Evolutionary conservation across 306 rosid species (phyloP).

Genomic region (Luffa aegyptiaca): DNA sequence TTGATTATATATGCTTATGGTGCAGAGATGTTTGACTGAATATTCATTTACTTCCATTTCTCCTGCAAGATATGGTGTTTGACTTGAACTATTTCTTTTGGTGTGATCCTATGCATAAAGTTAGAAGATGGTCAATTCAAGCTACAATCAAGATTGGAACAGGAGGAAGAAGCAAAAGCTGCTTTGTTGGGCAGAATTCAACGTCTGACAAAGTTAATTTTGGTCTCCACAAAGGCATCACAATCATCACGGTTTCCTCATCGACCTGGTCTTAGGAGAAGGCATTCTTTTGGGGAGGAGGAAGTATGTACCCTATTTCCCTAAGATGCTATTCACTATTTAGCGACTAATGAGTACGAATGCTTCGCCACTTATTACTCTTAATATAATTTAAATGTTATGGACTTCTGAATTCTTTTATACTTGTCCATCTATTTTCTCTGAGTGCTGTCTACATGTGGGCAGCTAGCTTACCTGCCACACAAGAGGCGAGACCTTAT

Average conservation of each 20-base stretch:
- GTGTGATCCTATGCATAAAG: slow-evolving; percentile 41
- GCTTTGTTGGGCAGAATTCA: slow-evolving; percentile 95
- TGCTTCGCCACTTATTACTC: neutral
- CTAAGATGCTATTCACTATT: neutral
- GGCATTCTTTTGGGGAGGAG: slow-evolving; percentile 96
- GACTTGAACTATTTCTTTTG: slow-evolving; percentile 26
- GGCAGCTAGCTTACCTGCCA: slow-evolving; percentile 93
- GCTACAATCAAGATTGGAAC: slow-evolving; percentile 91
- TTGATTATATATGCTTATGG: neutral
- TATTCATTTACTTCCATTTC: neutral
- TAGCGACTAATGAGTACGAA: neutral
- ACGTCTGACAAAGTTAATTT: slow-evolving; percentile 86
- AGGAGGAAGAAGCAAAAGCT: slow-evolving; percentile 97
- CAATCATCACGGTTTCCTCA: slow-evolving; percentile 59
- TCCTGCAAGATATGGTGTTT: neutral
- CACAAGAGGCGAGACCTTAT: slow-evolving; percentile 85
- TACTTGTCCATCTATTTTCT: neutral
- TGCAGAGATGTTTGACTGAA: neutral
- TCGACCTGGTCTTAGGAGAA: slow-evolving; percentile 60
- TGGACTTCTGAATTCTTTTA: neutral
- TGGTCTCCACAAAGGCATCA: slow-evolving; percentile 84
- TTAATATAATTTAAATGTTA: neutral
- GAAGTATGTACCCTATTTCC: slow-evolving; percentile 32
- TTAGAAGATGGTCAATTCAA: slow-evolving; percentile 91
- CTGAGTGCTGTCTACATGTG: slow-evolving; percentile 20